Evolutionary conservation across 2,329 filamentous ascomycete species (phyloP), one percentile per base, ranked within the genome.

Genomic region (Curvularia eragrostidis): DNA sequence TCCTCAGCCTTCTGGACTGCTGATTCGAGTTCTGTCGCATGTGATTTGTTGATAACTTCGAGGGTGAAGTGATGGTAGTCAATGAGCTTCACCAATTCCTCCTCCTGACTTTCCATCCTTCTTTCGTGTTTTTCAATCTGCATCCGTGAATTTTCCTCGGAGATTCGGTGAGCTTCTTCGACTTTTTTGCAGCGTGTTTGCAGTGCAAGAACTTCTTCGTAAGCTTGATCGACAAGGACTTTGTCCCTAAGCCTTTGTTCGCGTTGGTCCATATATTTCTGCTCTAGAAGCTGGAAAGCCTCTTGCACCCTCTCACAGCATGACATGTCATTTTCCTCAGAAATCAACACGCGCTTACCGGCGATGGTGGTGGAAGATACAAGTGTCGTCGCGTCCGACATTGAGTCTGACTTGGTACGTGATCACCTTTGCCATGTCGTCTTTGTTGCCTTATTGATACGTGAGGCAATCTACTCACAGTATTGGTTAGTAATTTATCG

Each of bases 181-280:
- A 51, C 6, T 5, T 47, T 10, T 15, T 34, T 12, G 15, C n/a
- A 52, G 4, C n/a, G 3, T 3, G 23, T 9, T 1, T 47, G 6
- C 15, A 39, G n/a, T 9, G 23, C 9, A 1, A 18, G 15, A 5
- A 39, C 42, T 9, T 56, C 32, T 21, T 47, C 21, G 9, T 4
- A 52, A 3, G 34, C 52, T 7, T 28, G 9, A 4, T 56, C 42
- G 12, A 48, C 19, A 13, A 56, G 13, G 12, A 5, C 34, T 26
- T 52, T 56, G n/a, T 56, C 48, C 2, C 52, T 52, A 3, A 48
- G 7, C 1, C 48, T 42, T 18, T 56, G 54, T 21, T 13, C 12
- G 6, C 15, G 42, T n/a, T 56, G 48, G 12, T 52, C 34, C 4
- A 19, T n/a, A n/a, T 52, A 36, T 15, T 48, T 46, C 12, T 41